Evolutionary conservation across 2,329 filamentous ascomycete species (phyloP), one percentile per base, ranked within the genome.

Genomic region (Rhynchosporium agropyri): DNA sequence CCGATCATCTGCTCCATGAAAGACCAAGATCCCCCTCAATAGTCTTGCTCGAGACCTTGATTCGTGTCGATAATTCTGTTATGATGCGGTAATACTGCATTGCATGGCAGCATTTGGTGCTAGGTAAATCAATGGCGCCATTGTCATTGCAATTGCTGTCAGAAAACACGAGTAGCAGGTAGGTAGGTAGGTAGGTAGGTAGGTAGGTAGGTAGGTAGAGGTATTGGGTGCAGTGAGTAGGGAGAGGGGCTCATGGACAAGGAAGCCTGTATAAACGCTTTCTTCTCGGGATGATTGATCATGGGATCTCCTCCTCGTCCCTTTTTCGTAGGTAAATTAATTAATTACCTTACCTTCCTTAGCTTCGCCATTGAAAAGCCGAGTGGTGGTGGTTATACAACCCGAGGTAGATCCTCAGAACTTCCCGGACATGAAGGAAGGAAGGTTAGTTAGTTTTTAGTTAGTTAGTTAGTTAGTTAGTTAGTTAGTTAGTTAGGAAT

Each of bases 41-140:
- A 58, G 55, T 40, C 9, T 28, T 36, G 20, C 31, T 42, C 36
- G 48, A 38, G 2, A 54, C 55, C 55, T 58, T 58, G 43, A 31
- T 48, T n/a, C 13, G 50, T n/a, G 33, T 54, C 15, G 51, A 54
- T 20, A 40, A 40, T 6, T 10, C 4, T 3, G 36, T 10, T 12
- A 58, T 49, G n/a, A 58, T 58, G 56, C 43, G n/a, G 56, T 58
- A 58, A 58, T 58, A 31, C 29, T 58, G 56, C 20, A 20, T 20
- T 20, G 20, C 20, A 20, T 20, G 20, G 20, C 56, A 58, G 51
- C 33, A 6, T 36, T 36, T 42, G 33, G 42, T 38, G 49, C 6
- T 29, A 1, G 20, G 20, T 20, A 20, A 1, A 20, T 20, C 40
- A 54, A 54, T 58, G 28, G 42, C 56, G 56, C 56, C 56, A 58